A percentile compares a stretch with the other conserved stretches of the same genome.
phyloP scores from a whole-genome alignment of 768 basidiomycete genomes.

The Leccinum uliginosum region DNA sequence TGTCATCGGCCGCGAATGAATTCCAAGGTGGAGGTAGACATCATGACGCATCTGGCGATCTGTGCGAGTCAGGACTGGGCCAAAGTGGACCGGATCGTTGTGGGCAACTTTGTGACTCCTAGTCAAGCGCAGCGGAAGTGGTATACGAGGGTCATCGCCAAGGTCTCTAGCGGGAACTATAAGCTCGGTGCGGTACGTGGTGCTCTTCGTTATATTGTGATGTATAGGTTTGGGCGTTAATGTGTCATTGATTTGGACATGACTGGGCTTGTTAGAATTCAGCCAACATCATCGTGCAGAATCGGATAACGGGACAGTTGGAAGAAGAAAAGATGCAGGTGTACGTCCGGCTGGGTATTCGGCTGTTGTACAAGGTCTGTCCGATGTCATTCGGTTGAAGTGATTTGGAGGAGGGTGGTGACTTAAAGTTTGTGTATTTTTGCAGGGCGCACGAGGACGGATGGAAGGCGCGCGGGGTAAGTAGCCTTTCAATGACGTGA shows the following conservation, averaged over 20 bases:
- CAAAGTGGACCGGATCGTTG: slow-evolving; percentile 82
- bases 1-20: slow-evolving; percentile 86
- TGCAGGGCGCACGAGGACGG: slow-evolving; percentile 71
- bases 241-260: background rate
- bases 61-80: slow-evolving; percentile 94
- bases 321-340: slow-evolving; percentile 99
- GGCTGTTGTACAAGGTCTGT: slow-evolving; percentile 78
- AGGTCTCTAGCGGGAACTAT: slow-evolving; percentile 85
- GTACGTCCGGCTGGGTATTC: slow-evolving; percentile 89
- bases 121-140: slow-evolving; percentile 96
- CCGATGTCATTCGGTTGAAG: background rate
- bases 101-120: slow-evolving; percentile 91
- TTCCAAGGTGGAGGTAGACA: slow-evolving; percentile 87
- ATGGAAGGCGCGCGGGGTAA: slow-evolving; percentile 88
- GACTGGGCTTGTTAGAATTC: slow-evolving; percentile 61
- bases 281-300: slow-evolving; percentile 97
- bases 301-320: slow-evolving; percentile 83
- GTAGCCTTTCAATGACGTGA: slow-evolving; percentile 16
- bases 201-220: background rate
- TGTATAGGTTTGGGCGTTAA: background rate
- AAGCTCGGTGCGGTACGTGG: slow-evolving; percentile 75
- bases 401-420: background rate
- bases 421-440: background rate
- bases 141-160: slow-evolving; percentile 86
- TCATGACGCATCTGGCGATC: slow-evolving; percentile 94